A percentile compares a stretch with the other conserved stretches of the same genome.
These are phyloP conservation scores for Colletotrichum musicola DNA, from an alignment of 2,329 filamentous ascomycete genomes.

Conservation along the genomic window DNA sequence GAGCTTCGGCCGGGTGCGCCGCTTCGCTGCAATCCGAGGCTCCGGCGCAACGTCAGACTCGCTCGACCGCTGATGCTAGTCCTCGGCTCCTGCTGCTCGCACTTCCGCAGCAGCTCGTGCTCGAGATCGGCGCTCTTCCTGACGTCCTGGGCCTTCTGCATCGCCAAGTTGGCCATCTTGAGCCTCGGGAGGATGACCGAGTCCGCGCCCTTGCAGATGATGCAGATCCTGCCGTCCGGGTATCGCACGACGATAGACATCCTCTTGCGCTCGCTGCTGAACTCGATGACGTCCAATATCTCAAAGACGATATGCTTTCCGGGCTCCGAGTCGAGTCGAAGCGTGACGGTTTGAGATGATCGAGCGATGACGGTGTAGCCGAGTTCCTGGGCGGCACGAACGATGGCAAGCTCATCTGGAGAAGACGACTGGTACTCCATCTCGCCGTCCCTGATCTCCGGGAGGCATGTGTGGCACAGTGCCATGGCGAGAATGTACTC, in stretches of 20 bases:
- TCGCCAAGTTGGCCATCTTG: conserved; percentile 78
- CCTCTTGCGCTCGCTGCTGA: conserved; percentile 87
- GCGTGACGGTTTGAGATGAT: conserved; percentile 75
- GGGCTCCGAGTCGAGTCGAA: conserved; percentile 56
- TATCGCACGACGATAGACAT: conserved; percentile 93
- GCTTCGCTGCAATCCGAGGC: conserved; percentile 48
- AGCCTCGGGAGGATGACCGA: conserved; percentile 84
- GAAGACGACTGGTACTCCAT: conserved; percentile 90
- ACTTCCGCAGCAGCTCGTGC: conserved; percentile 66
- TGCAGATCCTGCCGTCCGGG: conserved; percentile 82
- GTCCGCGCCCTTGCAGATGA: conserved; percentile 93
- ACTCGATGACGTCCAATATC: conserved; percentile 89
- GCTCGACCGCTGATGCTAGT: conserved; percentile 68
- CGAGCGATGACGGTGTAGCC: conserved; percentile 83
- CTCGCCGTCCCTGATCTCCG: conserved; percentile 79
- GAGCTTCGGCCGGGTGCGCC: conserved; percentile 43
- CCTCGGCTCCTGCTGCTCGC: conserved; percentile 66
- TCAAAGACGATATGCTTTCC: conserved; percentile 75
- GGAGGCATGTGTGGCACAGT: conserved; percentile 91
- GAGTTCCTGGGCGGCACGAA: conserved; percentile 86
- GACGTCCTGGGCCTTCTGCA: conserved; percentile 77
- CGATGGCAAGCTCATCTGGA: conserved; percentile 89
- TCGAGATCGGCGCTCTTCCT: conserved; percentile 73
- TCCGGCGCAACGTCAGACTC: conserved; percentile 64
- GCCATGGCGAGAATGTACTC: conserved; percentile 88